A percentile compares a stretch with the other conserved stretches of the same genome.
Conservation (phyloP, 345 rosid species). For the Aurinia saxatilis region DNA sequence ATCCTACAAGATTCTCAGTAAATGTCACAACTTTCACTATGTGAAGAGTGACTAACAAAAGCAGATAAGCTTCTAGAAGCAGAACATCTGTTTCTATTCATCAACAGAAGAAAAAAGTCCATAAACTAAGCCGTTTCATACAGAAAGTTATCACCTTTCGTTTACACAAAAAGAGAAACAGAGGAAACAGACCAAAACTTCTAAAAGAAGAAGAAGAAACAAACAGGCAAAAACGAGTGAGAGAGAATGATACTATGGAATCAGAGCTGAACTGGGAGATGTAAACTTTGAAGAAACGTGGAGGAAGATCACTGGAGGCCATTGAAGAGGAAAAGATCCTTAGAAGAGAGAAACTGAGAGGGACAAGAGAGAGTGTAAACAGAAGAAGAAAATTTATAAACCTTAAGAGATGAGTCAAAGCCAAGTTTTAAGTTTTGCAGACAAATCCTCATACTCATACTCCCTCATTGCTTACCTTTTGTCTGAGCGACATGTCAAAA, state of each 20-base stretch:
- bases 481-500: too few species aligned
- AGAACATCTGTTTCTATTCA: too few species aligned
- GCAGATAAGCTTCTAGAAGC: too few species aligned
- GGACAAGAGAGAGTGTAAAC: background rate
- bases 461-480: background rate
- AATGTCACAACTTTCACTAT: too few species aligned
- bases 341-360: background rate
- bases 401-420: too few species aligned
- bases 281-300: conserved; percentile 17
- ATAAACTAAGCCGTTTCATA: too few species aligned
- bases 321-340: background rate
- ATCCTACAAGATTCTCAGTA: too few species aligned
- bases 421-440: background rate
- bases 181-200: background rate
- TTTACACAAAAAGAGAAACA: background rate
- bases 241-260: background rate
- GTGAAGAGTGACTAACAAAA: too few species aligned
- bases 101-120: too few species aligned
- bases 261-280: conserved; percentile 6
- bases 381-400: too few species aligned
- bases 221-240: background rate
- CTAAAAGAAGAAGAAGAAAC: too few species aligned
- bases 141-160: too few species aligned
- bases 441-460: background rate
- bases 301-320: background rate